These are phyloP conservation scores for Phytophthora kernoviae DNA, from an alignment of 352 stramenopile genomes.

Conservation along the genomic window DNA sequence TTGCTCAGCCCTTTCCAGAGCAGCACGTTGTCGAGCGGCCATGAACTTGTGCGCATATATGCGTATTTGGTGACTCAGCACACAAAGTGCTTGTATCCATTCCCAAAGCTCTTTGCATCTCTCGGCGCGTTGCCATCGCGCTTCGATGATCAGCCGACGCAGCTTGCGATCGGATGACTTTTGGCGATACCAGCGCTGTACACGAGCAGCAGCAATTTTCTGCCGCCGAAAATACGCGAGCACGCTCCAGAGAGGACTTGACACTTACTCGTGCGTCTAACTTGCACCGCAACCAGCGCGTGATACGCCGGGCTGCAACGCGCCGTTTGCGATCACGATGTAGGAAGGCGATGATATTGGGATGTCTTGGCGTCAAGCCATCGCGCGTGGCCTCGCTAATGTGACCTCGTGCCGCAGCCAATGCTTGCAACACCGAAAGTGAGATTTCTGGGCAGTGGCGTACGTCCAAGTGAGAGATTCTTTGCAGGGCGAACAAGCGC, in stretches of 20 bases:
- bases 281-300: slow-evolving; percentile 44
- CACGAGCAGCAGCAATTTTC: slow-evolving; percentile 39
- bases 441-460: slow-evolving; percentile 74
- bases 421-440: slow-evolving; percentile 33
- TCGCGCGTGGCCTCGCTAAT: slow-evolving; percentile 41
- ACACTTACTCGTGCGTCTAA: slow-evolving; percentile 36
- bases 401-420: slow-evolving; percentile 44
- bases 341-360: slow-evolving; percentile 54
- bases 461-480: slow-evolving; percentile 51
- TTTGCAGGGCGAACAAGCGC: slow-evolving; percentile 29
- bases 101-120: slow-evolving; percentile 32
- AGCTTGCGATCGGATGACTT: slow-evolving; percentile 27
- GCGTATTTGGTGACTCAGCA: slow-evolving; percentile 36
- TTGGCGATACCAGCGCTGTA: slow-evolving; percentile 64
- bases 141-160: slow-evolving; percentile 29
- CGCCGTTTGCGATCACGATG: slow-evolving; percentile 31
- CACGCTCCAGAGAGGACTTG: slow-evolving; percentile 48
- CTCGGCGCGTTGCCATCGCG: slow-evolving; percentile 26
- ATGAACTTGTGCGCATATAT: slow-evolving; percentile 36
- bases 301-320: slow-evolving; percentile 43
- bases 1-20: slow-evolving; percentile 45
- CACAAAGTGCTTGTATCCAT: slow-evolving; percentile 36
- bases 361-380: slow-evolving; percentile 54
- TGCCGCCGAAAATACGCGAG: slow-evolving; percentile 46
- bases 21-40: slow-evolving; percentile 38